Conservation (phyloP, 192 early-diverging fungal species). For the Backusella parvicylindrica region DNA sequence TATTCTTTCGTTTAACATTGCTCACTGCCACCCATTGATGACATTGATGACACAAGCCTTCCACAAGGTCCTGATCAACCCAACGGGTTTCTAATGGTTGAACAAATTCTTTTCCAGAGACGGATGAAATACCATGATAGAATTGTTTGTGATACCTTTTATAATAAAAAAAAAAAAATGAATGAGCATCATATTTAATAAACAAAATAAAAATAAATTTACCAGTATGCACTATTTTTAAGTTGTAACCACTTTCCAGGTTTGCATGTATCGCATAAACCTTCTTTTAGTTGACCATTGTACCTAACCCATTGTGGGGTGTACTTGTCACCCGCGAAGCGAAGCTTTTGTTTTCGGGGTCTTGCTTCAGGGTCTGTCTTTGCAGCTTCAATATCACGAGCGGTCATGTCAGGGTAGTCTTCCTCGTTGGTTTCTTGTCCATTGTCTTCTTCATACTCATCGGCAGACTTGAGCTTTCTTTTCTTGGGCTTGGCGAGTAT, state of each 20-base stretch:
- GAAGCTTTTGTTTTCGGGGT: constrained; percentile 70
- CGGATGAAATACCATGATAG: constrained; percentile 82
- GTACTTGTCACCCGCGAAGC: constrained; percentile 71
- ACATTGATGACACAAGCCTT: constrained; percentile 84
- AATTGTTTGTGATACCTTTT: constrained; percentile 82
- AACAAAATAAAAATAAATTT: constrained; percentile 11
- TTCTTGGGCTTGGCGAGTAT: constrained; percentile 14
- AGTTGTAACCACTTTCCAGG: constrained; percentile 86
- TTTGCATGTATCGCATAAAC: constrained; percentile 77
- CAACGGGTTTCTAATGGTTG: constrained; percentile 70
- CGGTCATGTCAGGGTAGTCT: constrained; percentile 31
- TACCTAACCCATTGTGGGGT: constrained; percentile 83
- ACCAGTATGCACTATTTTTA: constrained; percentile 88
- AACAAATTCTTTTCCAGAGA: constrained; percentile 72
- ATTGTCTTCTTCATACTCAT: constrained; percentile 15
- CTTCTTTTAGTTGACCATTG: constrained; percentile 73
- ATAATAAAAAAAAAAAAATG: constrained; percentile 7
- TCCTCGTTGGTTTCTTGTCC: constrained; percentile 12
- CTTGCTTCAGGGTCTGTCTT: constrained; percentile 46
- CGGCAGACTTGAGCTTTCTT: constrained; percentile 9
- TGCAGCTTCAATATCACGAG: constrained; percentile 40
- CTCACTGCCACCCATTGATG: constrained; percentile 77
- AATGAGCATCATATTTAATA: not conserved
- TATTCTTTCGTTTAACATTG: constrained; percentile 71
- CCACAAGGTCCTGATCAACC: constrained; percentile 64